Base-by-base conservation (phyloP, 2,329 filamentous ascomycete species). In the Metarhizium sp. region DNA sequence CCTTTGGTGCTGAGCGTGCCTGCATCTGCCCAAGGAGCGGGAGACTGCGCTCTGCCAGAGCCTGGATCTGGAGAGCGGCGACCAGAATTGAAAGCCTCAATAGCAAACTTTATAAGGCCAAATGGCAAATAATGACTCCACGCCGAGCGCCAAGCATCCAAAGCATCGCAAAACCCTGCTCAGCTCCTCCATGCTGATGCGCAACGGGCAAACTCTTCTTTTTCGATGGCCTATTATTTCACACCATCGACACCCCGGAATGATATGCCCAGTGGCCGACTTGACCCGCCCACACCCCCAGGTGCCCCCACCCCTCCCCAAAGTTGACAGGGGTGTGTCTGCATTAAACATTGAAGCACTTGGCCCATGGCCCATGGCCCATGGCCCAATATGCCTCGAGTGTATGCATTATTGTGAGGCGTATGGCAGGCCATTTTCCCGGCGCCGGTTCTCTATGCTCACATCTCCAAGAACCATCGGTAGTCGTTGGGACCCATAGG, bases 401-500 rank as follows among this genome's bases (percentile, higher is more conserved):
- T 8, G 32, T 53, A 40, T 36, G 34, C 51, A 51, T 43, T 36
- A 43, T 51, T 34, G 40, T 53, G 32, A 51, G 52, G 52, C 20
- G 55, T 57, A 51, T 13, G 48, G 18, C 16, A 36, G 47, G 10
- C 36, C 42, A 16, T 2, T 42, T 30, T 47, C 36, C 50, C 40
- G 42, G 42, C 25, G 32, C 25, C 47, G 36, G 14, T 30, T 34
- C 46, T 55, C 50, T 55, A 57, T 55, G 50, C 53, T 43, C 56
- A 57, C 56, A 30, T 55, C 50, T 48, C 36, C 30, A 47, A 36
- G 50, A 53, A 57, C 46, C 29, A 13, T 53, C 30, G 29, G 30
- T 32, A 50, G 51, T 34, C 46, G 25, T 48, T 40, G 51, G 53
- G 56, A 53, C 53, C 56, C 56, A 51, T 51, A 14, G 36, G 40